Evolutionary conservation across 139 green algal species (phyloP), one percentile per base, ranked within the genome.

Genomic region (Chlamydomonas sphaeroides): DNA sequence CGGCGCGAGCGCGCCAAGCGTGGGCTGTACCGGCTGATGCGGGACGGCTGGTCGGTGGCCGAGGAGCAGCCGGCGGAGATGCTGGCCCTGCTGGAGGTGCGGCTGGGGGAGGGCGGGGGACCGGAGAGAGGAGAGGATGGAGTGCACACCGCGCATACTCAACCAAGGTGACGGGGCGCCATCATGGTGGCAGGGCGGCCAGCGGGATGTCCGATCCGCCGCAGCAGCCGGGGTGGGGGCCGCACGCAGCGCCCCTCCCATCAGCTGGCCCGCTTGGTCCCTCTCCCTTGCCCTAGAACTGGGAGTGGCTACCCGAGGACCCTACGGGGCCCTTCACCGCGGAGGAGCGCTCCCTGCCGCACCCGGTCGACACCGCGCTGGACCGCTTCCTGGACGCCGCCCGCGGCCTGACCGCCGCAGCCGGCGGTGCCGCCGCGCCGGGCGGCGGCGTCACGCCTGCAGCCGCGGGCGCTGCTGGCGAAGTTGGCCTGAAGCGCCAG

Each of bases 1-100:
- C 59, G 74, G 59, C 74, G 74, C 23, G 74, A 80, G 74, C 59
- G 74, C 35, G 49, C 26, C 74, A 70, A 80, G 74, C 39, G 74
- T 39, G 7, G 21, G n/a, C 74, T 59, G 61, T 70, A 71, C 32
- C 57, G 74, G 59, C 57, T 80, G 74, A 39, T 70, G 0, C 30
- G 39, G 17, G 74, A 80, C 39, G 59, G 41, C 6, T 20, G 56
- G 23, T 23, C 39, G n/a, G 25, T 28, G 28, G 11, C 53, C 20
- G 28, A 32, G 28, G 14, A 35, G 30, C 30, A 70, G 15, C 74
- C 74, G 10, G 74, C 41, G n/a, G 59, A 35, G 28, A 41, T 62
- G n/a, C 59, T 80, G 39, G 39, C 59, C 0, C 26, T 80, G 26
- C 59, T 80, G 3, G 39, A 80, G 74, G 74, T 80, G n/a, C 2